Evolutionary conservation across 352 stramenopile genomes (phyloP), one percentile per base, ranked within the genome.

Genomic region (Aphanomyces invadans): DNA sequence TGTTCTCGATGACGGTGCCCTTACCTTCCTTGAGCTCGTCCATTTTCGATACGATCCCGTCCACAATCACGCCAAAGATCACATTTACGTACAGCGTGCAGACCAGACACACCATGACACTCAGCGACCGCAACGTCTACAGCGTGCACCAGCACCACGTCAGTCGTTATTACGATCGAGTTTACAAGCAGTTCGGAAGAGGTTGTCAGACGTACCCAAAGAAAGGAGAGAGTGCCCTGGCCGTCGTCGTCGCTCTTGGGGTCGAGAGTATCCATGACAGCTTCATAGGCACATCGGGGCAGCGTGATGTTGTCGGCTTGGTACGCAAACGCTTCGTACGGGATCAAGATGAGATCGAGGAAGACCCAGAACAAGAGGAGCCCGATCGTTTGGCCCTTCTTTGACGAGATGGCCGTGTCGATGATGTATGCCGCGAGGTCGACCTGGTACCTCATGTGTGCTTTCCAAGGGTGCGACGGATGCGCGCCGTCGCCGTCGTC

Each of bases 21-120:
- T 25, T 10, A 15, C 56, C 56, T 21, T 25, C 38, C 19, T 54
- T 51, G 44, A 64, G 56, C 2, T 12, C 28, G 5, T 64, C 38
- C 25, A 64, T 26, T 26, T 64, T 64, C 19, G 32, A 33, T 7
- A 33, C 25, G 19, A 64, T 64, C 23, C 19, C 56, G 44, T 54
- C 56, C n/a, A 64, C 56, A 52, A 64, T 52, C 19, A 64, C 44
- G 26, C 56, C 56, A 4, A 64, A 49, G 25, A 64, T 33, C 2
- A 64, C 56, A 28, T 64, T 38, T 2, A 64, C 9, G 19, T 48
- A 64, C 19, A 64, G 7, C 44, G 21, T 52, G 44, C 44, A n/a
- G 9, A 52, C 44, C 4, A 52, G 44, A 19, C 44, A 26, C 44
- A 52, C 44, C 44, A 25, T 52, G 9, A 52, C 12, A 52, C 44